Conservation (phyloP, 768 basidiomycete species). For the Collybia mongolica region DNA sequence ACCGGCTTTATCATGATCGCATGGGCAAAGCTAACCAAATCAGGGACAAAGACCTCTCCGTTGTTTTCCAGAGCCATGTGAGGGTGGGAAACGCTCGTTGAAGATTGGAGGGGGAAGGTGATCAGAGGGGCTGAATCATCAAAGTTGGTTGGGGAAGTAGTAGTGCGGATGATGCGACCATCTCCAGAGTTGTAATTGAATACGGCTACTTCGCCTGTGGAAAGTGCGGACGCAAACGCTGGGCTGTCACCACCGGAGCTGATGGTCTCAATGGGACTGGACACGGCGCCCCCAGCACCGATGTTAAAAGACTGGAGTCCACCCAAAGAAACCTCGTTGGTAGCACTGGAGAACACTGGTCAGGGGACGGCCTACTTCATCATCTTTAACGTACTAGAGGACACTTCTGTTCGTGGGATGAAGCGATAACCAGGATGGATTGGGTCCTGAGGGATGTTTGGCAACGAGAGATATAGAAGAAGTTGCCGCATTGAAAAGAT, state of each 20-base stretch:
- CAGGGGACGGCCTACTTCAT: neutral
- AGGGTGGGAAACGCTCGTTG: slow-evolving; percentile 50
- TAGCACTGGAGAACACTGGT: slow-evolving; percentile 39
- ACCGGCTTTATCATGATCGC: neutral
- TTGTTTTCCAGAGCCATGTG: slow-evolving; percentile 59
- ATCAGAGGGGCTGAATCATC: slow-evolving; percentile 37
- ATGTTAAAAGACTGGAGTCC: slow-evolving; percentile 61
- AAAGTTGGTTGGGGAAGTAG: slow-evolving; percentile 33
- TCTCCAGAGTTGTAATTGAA: slow-evolving; percentile 60
- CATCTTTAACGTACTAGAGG: slow-evolving; percentile 49
- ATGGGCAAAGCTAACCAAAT: slow-evolving; percentile 39
- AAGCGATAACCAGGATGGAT: slow-evolving; percentile 59
- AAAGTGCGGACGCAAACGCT: slow-evolving; percentile 48
- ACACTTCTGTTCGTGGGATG: slow-evolving; percentile 58
- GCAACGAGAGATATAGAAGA: slow-evolving; percentile 44
- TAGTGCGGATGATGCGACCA: slow-evolving; percentile 50
- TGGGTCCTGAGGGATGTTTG: slow-evolving; percentile 48
- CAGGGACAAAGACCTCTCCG: slow-evolving; percentile 56
- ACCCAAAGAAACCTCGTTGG: slow-evolving; percentile 52
- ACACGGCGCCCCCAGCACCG: slow-evolving; percentile 40
- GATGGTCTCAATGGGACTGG: slow-evolving; percentile 41
- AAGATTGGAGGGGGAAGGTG: slow-evolving; percentile 46
- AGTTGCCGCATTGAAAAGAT: slow-evolving; percentile 55
- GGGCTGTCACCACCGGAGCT: slow-evolving; percentile 51
- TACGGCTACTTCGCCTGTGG: slow-evolving; percentile 57